These are phyloP conservation scores for Peronospora farinosa DNA, from an alignment of 352 stramenopile genomes.

Conservation along the genomic window DNA sequence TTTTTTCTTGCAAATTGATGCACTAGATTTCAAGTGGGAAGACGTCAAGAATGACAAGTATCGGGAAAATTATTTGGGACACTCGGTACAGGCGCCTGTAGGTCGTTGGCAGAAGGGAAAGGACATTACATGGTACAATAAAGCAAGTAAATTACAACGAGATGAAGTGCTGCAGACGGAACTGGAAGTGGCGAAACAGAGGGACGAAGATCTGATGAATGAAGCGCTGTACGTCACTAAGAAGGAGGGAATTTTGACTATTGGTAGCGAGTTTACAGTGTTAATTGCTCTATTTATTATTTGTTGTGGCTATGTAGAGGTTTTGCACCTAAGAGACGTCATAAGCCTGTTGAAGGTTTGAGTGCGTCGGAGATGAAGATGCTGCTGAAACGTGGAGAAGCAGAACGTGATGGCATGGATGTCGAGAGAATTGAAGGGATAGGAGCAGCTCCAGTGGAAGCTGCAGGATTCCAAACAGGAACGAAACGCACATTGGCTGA, in stretches of 20 bases:
- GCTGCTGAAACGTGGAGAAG: conserved; percentile 71
- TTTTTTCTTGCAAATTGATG: conserved; percentile 1
- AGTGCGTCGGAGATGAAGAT: conserved; percentile 82
- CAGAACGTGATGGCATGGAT: conserved; percentile 59
- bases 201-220: conserved; percentile 88
- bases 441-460: conserved; percentile 55
- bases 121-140: conserved; percentile 88
- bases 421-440: conserved; percentile 83
- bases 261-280: conserved; percentile 5
- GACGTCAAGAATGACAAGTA: conserved; percentile 92
- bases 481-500: conserved; percentile 66
- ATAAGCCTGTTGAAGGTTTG: conserved; percentile 40
- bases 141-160: conserved; percentile 53
- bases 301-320: conserved; percentile 32
- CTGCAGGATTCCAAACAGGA: conserved; percentile 36
- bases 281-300: background rate
- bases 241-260: background rate
- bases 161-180: conserved; percentile 52
- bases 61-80: conserved; percentile 87
- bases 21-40: conserved; percentile 88
- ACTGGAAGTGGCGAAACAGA: conserved; percentile 63
- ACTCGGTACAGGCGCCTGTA: conserved; percentile 83
- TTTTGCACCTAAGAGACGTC: conserved; percentile 50
- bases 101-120: conserved; percentile 86
- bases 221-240: conserved; percentile 65